phyloP scores from a whole-genome alignment of 1,284 basidiomycete species.

The Ceratobasidium sp. region DNA sequence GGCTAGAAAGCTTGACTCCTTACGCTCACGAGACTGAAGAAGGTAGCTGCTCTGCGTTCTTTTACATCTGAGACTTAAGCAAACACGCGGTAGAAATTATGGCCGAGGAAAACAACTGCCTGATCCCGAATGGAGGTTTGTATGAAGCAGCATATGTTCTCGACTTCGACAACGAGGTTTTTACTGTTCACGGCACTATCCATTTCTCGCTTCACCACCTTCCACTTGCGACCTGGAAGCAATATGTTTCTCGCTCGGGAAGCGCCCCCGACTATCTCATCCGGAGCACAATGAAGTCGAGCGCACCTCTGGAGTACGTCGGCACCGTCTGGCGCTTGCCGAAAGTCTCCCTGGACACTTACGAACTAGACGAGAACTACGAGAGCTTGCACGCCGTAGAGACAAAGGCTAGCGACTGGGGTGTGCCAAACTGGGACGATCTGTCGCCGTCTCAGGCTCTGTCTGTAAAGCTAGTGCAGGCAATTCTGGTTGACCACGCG shows the following conservation, averaged over 20 bases:
- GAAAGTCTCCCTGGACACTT: background rate
- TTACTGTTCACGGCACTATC: slow-evolving; percentile 15
- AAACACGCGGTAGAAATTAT: background rate
- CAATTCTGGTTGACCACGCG: background rate
- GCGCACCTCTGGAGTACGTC: background rate
- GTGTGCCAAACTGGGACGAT: background rate
- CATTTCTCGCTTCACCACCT: slow-evolving; percentile 1
- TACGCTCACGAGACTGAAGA: background rate
- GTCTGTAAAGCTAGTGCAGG: background rate
- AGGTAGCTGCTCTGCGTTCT: background rate
- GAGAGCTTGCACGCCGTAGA: background rate
- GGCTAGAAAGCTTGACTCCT: background rate
- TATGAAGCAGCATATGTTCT: no score
- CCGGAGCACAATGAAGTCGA: no score
- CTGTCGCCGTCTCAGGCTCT: slow-evolving; percentile 15
- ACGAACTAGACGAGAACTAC: background rate
- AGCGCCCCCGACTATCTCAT: no score
- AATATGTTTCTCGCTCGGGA: no score
- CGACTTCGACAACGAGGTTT: slow-evolving; percentile 33
- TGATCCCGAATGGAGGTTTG: no score
- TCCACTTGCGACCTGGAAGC: background rate
- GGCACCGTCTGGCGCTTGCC: slow-evolving; percentile 13
- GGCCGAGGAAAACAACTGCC: slow-evolving; percentile 8
- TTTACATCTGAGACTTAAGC: background rate
- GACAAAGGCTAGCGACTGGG: background rate